Evolutionary conservation across 2,329 filamentous ascomycete species (phyloP).

Genomic region (Claviceps pusilla): DNA sequence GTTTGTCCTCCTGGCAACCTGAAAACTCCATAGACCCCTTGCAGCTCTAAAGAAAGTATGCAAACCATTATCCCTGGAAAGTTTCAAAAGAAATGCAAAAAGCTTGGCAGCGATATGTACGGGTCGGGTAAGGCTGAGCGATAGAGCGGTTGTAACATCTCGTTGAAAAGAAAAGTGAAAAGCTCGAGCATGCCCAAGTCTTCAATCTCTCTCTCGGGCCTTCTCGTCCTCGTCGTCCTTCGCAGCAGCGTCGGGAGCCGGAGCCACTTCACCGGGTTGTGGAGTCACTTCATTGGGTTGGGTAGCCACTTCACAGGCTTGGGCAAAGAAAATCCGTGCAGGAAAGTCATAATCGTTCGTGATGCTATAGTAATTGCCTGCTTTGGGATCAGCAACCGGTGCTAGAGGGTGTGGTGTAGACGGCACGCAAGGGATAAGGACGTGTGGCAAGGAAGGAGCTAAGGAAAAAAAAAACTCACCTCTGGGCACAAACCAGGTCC

Average conservation of each 20-base stretch:
- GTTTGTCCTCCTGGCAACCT: not conserved
- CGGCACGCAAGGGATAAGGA: constrained; percentile 1
- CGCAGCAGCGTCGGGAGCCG: not conserved
- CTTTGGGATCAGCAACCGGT: not conserved
- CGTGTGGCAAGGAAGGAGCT: not conserved
- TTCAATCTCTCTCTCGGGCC: not conserved
- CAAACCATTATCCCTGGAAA: not conserved
- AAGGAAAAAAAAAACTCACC: constrained; percentile 40
- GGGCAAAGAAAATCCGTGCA: constrained; percentile 80
- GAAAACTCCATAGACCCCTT: not conserved
- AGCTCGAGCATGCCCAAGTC: no score
- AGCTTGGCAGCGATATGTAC: not conserved
- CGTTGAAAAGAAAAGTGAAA: not conserved
- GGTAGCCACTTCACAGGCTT: constrained; percentile 51
- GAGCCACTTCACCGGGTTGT: not conserved
- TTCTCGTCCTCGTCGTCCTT: not conserved
- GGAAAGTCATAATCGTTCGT: constrained; percentile 58
- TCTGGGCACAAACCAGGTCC: constrained; percentile 87
- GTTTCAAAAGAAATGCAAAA: not conserved
- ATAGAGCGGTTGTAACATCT: not conserved
- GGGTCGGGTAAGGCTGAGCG: not conserved
- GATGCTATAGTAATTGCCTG: constrained; percentile 90
- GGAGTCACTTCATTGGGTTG: not conserved
- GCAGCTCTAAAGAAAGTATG: not conserved
- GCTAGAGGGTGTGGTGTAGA: not conserved